Conservation (phyloP, 1,139 yeast genomes). For the Yamadazyma songkhlaensis region DNA sequence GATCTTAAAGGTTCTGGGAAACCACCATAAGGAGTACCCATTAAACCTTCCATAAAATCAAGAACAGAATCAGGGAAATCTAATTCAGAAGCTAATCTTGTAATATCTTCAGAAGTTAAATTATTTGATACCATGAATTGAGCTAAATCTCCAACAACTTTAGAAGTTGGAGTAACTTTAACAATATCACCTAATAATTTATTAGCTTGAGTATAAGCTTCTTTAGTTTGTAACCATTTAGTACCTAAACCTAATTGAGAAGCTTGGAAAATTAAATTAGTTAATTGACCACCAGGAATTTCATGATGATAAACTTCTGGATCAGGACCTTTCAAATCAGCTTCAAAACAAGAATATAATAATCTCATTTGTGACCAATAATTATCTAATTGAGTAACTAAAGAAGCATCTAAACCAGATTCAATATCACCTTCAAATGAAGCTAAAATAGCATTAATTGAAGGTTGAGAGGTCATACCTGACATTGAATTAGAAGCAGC, state of each 20-base stretch:
- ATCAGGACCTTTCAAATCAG: slow-evolving; percentile 98
- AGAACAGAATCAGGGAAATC: slow-evolving; percentile 98
- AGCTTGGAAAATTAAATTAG: slow-evolving; percentile 97
- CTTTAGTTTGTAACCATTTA: slow-evolving; percentile 94
- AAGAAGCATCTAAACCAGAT: slow-evolving; percentile 65
- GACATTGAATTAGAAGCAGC: slow-evolving; percentile 97
- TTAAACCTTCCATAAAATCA: slow-evolving; percentile 97
- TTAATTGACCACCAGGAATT: slow-evolving; percentile 99
- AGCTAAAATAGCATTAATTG: slow-evolving; percentile 88
- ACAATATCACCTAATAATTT: slow-evolving; percentile 90
- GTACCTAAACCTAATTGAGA: slow-evolving; percentile 97
- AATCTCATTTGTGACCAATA: slow-evolving; percentile 99
- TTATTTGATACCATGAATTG: slow-evolving; percentile 98
- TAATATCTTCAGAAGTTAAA: slow-evolving; percentile 79
- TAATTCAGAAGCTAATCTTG: slow-evolving; percentile 79
- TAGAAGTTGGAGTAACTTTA: slow-evolving; percentile 97
- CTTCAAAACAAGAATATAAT: slow-evolving; percentile 94
- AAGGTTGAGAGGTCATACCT: slow-evolving; percentile 98
- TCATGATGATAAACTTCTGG: slow-evolving; percentile 98
- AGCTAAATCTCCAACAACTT: slow-evolving; percentile 98
- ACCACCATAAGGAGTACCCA: slow-evolving; percentile 99
- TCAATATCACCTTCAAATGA: slow-evolving; percentile 85
- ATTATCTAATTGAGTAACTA: slow-evolving; percentile 79
- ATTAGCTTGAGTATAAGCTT: slow-evolving; percentile 89
- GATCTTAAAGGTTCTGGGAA: slow-evolving; percentile 99